Base-by-base conservation (phyloP, 1,284 basidiomycete genomes). In the Pseudozyma pruni region DNA sequence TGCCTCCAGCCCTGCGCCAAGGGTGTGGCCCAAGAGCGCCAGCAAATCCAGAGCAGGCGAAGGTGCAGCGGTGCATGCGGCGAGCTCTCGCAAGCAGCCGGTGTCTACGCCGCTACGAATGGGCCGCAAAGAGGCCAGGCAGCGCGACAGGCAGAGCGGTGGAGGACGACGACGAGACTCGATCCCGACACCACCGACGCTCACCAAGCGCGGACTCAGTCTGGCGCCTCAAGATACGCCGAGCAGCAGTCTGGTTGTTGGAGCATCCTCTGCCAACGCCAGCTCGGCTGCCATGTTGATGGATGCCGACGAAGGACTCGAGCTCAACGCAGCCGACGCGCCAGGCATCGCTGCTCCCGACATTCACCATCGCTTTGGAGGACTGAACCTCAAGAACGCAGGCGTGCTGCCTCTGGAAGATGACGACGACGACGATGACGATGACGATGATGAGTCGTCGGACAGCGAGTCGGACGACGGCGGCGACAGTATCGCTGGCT, bases 171-270 rank as follows among this genome's bases (percentile, higher is more conserved):
- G 79, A 31, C 63, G 79, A 16, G 68, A 72, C 44, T 78, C 76
- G 42, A 58, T 81, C 50, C 79, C 79, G 1, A 81, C 79, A 16
- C 79, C 79, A 17, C 79, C 79, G 6, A 80, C 79, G 11, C 55
- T 78, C 40, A 78, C 76, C 37, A 72, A 68, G 45, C 63, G 63
- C 20, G 68, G 62, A 2, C 53, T 47, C 5, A 63, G 59, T 38
- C 34, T 60, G 40, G 34, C 53, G n/a, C 35, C 19, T 8, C 47
- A 63, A 31, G 47, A 29, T 17, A 49, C 60, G 17, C 67, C 67
- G 11, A 54, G 47, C 47, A 39, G 45, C 42, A 64, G 55, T 37
- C 54, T 53, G 6, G 20, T 43, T 10, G 49, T 23, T n/a, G 53
- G 53, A n/a, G 43, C 23, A 2, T n/a, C 34, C 3, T 48, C 62